A percentile compares a stretch with the other conserved stretches of the same genome.
These are phyloP conservation scores for Aureobasidium sp. DNA, from an alignment of 2,329 filamentous ascomycete species.

Conservation along the genomic window DNA sequence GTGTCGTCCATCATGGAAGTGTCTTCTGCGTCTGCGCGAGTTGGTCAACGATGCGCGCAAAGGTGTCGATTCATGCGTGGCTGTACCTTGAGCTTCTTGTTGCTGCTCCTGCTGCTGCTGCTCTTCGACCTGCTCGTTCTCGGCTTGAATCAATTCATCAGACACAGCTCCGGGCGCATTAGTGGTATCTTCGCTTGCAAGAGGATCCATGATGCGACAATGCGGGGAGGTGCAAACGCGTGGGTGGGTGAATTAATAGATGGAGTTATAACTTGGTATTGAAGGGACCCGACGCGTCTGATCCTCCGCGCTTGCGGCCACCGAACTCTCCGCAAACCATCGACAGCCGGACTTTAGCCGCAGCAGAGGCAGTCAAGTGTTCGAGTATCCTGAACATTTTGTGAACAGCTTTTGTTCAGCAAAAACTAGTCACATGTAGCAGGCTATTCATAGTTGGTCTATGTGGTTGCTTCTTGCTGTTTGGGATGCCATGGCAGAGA, in stretches of 20 bases:
- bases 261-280: background rate
- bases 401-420: background rate
- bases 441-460: too few species aligned
- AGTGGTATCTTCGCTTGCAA: constrained; percentile 18
- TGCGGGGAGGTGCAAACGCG: background rate
- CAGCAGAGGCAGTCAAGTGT: background rate
- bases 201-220: constrained; percentile 16
- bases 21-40: constrained; percentile 20
- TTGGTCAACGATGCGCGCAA: background rate
- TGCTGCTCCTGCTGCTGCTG: constrained; percentile 14
- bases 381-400: background rate
- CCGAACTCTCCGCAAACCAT: background rate
- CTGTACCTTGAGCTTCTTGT: constrained; percentile 17
- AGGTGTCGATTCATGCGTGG: background rate
- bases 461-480: too few species aligned
- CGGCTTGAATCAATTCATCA: constrained; percentile 29
- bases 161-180: constrained; percentile 28
- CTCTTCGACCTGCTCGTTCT: constrained; percentile 28
- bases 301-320: background rate
- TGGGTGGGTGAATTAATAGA: background rate
- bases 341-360: background rate
- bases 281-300: constrained; percentile 4
- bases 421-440: background rate
- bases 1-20: constrained; percentile 29
- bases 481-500: too few species aligned